Conservation (phyloP, 495 filamentous ascomycete genomes). For the Penicillium angulare region DNA sequence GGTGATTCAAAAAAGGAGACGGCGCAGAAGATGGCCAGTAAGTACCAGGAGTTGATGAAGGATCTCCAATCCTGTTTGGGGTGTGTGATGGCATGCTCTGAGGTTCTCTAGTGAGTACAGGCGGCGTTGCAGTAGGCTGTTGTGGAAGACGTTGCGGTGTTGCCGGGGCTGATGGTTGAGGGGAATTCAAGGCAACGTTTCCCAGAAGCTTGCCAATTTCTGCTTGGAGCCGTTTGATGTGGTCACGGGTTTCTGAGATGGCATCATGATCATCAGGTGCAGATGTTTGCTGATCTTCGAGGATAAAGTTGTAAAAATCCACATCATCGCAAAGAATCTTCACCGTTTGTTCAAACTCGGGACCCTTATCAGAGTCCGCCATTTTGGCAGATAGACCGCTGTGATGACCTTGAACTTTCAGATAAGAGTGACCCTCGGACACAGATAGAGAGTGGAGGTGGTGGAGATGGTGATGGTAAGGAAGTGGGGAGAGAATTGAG, state of each 20-base stretch:
- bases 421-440: not conserved
- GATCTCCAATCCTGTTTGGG: not conserved
- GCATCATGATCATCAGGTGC: constrained; percentile 12
- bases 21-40: constrained; percentile 20
- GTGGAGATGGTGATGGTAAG: not conserved
- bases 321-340: constrained; percentile 30
- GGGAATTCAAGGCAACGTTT: not conserved
- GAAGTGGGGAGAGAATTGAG: not conserved
- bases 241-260: constrained; percentile 3
- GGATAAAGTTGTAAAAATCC: constrained; percentile 32
- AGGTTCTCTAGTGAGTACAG: too few species aligned
- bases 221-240: constrained; percentile 8
- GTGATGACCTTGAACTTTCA: not conserved
- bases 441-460: not conserved
- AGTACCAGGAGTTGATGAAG: not conserved
- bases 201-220: constrained; percentile 13
- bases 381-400: not conserved
- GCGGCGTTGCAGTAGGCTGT: too few species aligned
- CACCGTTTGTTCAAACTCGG: constrained; percentile 1
- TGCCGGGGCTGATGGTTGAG: too few species aligned
- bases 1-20: constrained; percentile 13
- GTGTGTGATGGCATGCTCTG: not conserved
- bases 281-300: constrained; percentile 28
- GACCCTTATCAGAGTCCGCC: constrained; percentile 1
- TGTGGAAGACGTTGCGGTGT: too few species aligned